Conservation (phyloP, 2,329 filamentous ascomycete species). For the Penicillium glabrum region DNA sequence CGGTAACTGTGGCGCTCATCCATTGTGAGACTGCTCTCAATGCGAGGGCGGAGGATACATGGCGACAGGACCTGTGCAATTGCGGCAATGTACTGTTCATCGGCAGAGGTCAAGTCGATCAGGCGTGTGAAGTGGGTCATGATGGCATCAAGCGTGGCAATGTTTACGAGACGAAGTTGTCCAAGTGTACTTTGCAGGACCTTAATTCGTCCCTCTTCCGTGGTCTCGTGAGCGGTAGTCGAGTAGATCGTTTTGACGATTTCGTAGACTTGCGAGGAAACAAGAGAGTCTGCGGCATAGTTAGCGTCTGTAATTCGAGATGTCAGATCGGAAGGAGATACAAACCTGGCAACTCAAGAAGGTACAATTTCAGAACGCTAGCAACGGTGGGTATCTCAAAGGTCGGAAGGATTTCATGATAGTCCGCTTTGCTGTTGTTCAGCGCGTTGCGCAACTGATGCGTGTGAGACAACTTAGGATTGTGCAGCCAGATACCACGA, state of each 20-base stretch:
- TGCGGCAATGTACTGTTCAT: slow-evolving; percentile 76
- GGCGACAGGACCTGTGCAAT: slow-evolving; percentile 76
- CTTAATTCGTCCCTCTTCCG: slow-evolving; percentile 76
- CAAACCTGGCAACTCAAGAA: slow-evolving; percentile 89
- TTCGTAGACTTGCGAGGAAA: slow-evolving; percentile 97
- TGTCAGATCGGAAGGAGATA: slow-evolving; percentile 10
- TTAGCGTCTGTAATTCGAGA: not conserved
- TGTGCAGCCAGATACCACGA: slow-evolving; percentile 88
- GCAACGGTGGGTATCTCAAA: slow-evolving; percentile 95
- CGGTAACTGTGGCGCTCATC: slow-evolving; percentile 92
- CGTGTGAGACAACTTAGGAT: slow-evolving; percentile 80
- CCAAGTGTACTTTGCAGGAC: slow-evolving; percentile 95
- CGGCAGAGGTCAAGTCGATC: slow-evolving; percentile 93
- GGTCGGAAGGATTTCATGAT: slow-evolving; percentile 73
- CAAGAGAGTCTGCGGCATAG: slow-evolving; percentile 75
- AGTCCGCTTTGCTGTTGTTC: slow-evolving; percentile 82
- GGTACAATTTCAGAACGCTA: slow-evolving; percentile 87
- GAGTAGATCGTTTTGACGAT: slow-evolving; percentile 97
- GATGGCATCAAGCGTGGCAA: slow-evolving; percentile 95
- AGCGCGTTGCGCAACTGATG: slow-evolving; percentile 80
- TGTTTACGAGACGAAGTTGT: slow-evolving; percentile 92
- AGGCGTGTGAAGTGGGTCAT: slow-evolving; percentile 97
- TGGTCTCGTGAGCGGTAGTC: slow-evolving; percentile 72
- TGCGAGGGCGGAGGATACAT: slow-evolving; percentile 82
- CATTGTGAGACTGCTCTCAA: slow-evolving; percentile 87